Percentiles rank a stretch among this genome's conserved stretches.
These are phyloP conservation scores for Fistulina hepatica DNA, from an alignment of 1,284 basidiomycete species.

Conservation along the genomic window DNA sequence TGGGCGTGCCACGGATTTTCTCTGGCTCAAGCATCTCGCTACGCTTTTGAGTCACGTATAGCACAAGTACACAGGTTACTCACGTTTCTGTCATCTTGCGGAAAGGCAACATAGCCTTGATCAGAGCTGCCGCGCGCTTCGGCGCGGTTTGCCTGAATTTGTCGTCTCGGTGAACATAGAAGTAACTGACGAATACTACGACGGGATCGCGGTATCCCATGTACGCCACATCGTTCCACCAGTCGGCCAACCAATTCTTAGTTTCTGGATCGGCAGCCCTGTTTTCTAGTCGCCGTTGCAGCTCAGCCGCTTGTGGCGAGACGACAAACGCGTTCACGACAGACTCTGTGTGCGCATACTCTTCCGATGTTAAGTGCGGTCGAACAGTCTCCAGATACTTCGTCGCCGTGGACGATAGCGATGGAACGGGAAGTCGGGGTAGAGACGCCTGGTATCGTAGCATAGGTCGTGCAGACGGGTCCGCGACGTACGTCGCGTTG, in stretches of 20 bases:
- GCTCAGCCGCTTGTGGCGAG: slow-evolving; percentile 58
- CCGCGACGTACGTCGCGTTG: slow-evolving; percentile 19
- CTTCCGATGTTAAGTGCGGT: slow-evolving; percentile 59
- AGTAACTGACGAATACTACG: slow-evolving; percentile 93
- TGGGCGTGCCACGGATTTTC: slow-evolving; percentile 68
- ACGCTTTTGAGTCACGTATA: too few relatives aligned
- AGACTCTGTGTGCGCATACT: slow-evolving; percentile 48
- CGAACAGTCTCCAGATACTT: slow-evolving; percentile 82
- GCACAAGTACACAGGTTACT: slow-evolving; percentile 37
- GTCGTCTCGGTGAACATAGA: slow-evolving; percentile 82
- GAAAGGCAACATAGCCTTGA: slow-evolving; percentile 81
- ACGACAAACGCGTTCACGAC: slow-evolving; percentile 62
- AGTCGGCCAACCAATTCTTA: slow-evolving; percentile 86
- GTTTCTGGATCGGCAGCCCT: slow-evolving; percentile 53
- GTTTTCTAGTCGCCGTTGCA: slow-evolving; percentile 75
- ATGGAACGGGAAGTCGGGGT: slow-evolving; percentile 77
- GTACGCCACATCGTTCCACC: slow-evolving; percentile 96
- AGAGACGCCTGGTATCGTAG: slow-evolving; percentile 73
- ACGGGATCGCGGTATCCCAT: slow-evolving; percentile 84
- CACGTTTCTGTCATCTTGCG: slow-evolving; percentile 73
- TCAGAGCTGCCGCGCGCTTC: slow-evolving; percentile 64
- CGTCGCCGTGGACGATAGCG: slow-evolving; percentile 66
- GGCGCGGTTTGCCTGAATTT: slow-evolving; percentile 43
- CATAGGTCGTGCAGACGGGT: slow-evolving; percentile 52
- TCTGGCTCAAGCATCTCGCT: slow-evolving; percentile 85